Conservation (phyloP, 257 asterid genomes). For the Primulina huaijiensis region DNA sequence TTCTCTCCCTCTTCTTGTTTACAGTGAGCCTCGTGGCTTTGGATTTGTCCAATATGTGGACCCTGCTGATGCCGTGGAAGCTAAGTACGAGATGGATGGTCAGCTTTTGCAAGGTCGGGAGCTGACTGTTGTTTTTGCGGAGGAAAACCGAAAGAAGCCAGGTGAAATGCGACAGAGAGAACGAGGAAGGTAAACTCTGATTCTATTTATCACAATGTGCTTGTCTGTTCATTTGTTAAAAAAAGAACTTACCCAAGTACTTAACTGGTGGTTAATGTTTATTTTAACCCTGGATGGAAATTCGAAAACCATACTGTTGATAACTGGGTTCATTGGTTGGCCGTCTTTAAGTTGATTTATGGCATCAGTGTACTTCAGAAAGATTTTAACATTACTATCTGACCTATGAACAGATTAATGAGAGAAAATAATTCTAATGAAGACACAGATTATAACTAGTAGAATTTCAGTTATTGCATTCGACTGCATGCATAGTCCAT, state of each 20-base stretch:
- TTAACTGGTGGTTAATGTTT: background rate
- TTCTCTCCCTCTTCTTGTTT: constrained; percentile 14
- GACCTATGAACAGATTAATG: background rate
- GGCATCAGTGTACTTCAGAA: background rate
- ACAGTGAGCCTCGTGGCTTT: constrained; percentile 88
- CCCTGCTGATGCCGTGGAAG: constrained; percentile 90
- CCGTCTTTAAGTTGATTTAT: too few relatives aligned
- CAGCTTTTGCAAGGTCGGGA: constrained; percentile 72
- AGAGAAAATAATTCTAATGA: background rate
- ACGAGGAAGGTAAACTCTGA: constrained; percentile 48
- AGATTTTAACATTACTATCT: too few relatives aligned
- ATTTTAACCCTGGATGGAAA: background rate
- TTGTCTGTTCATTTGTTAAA: background rate
- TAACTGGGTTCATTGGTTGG: too few relatives aligned
- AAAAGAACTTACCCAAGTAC: background rate
- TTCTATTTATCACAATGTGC: too few relatives aligned
- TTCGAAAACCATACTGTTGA: background rate
- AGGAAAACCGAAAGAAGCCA: constrained; percentile 91
- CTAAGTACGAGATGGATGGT: constrained; percentile 94
- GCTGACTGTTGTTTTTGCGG: constrained; percentile 92
- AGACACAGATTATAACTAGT: constrained; percentile 7
- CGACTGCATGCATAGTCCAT: background rate
- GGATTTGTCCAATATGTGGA: constrained; percentile 93
- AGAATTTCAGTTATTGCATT: constrained; percentile 20
- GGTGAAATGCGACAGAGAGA: constrained; percentile 79